These are phyloP conservation scores for Colletotrichum salicis DNA, from an alignment of 2,329 filamentous ascomycete genomes.

Conservation along the genomic window DNA sequence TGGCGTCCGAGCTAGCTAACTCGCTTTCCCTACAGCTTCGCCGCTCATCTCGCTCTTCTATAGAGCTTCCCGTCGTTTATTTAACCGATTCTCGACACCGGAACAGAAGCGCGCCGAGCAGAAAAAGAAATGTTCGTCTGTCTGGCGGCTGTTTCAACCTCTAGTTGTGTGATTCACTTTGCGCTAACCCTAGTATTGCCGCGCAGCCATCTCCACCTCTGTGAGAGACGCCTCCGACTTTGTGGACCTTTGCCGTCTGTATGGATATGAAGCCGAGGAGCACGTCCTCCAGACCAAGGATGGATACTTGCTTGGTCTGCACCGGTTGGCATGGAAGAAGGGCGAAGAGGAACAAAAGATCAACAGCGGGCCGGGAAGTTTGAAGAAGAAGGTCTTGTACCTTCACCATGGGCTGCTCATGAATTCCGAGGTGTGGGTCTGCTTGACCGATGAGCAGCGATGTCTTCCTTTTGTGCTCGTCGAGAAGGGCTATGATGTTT, in stretches of 20 bases:
- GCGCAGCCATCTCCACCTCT: slow-evolving; percentile 75
- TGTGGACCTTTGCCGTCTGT: slow-evolving; percentile 89
- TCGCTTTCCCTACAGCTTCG: slow-evolving; percentile 63
- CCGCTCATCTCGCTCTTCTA: slow-evolving; percentile 87
- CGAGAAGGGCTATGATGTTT: slow-evolving; percentile 94
- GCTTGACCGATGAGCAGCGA: slow-evolving; percentile 84
- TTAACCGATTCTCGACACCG: slow-evolving; percentile 80
- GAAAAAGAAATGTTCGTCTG: slow-evolving; percentile 69
- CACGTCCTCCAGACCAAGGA: slow-evolving; percentile 95
- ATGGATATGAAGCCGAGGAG: slow-evolving; percentile 93
- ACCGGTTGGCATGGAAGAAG: slow-evolving; percentile 84
- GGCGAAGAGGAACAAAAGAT: slow-evolving; percentile 84
- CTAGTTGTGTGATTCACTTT: slow-evolving; percentile 49
- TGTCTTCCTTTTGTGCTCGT: slow-evolving; percentile 90
- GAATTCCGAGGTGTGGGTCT: slow-evolving; percentile 99
- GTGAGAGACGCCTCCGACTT: slow-evolving; percentile 92
- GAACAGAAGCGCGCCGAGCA: slow-evolving; percentile 75
- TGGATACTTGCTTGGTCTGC: slow-evolving; percentile 90
- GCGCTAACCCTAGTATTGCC: slow-evolving; percentile 58
- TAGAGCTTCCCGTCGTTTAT: slow-evolving; percentile 80
- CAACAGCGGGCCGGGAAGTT: slow-evolving; percentile 74
- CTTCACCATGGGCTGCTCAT: slow-evolving; percentile 96
- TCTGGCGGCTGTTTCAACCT: not conserved
- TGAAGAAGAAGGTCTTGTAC: slow-evolving; percentile 89
- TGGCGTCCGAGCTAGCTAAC: slow-evolving; percentile 25